Evolutionary conservation across 305 asterid genomes (phyloP).

Genomic region (Fraxinus nigra): DNA sequence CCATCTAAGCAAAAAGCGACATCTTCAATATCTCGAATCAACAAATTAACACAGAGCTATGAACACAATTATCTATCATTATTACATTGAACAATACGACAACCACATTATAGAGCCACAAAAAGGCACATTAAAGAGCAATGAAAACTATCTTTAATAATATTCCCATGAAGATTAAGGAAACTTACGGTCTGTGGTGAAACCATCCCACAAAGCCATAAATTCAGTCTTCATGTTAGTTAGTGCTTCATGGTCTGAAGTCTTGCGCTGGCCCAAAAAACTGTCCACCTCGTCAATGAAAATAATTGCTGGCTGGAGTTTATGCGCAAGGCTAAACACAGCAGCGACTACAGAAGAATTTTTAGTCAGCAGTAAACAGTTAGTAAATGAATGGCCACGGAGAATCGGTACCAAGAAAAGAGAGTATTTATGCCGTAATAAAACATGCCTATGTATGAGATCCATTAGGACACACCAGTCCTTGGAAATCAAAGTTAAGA

Average conservation of each 20-base stretch:
- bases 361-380: constrained; percentile 2
- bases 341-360: constrained; percentile 67
- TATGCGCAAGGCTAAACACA: constrained; percentile 86
- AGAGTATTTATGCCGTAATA: constrained; percentile 2
- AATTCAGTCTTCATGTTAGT: constrained; percentile 93
- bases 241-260: constrained; percentile 74
- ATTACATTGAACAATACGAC: not conserved
- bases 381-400: constrained; percentile 14
- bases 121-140: not conserved
- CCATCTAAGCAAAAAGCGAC: constrained; percentile 15
- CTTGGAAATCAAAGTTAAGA: not conserved
- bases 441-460: not conserved
- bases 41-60: not conserved
- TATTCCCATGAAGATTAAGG: not conserved
- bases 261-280: constrained; percentile 86
- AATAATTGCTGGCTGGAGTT: constrained; percentile 95
- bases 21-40: constrained; percentile 1
- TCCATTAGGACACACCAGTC: not conserved
- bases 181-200: constrained; percentile 83
- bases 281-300: constrained; percentile 96
- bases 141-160: not conserved
- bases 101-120: not conserved
- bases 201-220: constrained; percentile 99
- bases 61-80: not conserved
- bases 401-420: not conserved